Evolutionary conservation across 345 rosid species (phyloP), one percentile per base, ranked within the genome.

Genomic region (Stellera chamaejasme): DNA sequence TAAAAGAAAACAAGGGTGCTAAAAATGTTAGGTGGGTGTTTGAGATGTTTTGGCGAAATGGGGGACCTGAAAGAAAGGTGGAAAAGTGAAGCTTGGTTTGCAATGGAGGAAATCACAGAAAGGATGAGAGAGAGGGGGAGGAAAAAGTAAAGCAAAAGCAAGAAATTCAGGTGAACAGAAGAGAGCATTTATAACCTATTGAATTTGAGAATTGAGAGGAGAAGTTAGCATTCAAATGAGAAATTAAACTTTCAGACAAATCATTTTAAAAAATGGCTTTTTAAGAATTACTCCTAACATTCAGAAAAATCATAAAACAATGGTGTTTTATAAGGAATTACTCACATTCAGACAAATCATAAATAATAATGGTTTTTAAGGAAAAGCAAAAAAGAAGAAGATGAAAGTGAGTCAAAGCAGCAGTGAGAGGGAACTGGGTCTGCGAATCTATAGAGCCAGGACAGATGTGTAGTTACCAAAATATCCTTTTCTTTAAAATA

Each of bases 61-160:
- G 63, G 50, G 71, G 73, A 25, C 71, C 75, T 74, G 59, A 51
- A 56, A 27, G 56, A 70, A 70, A 73, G 87, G 75, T 74, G 82
- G 80, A 77, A 78, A 75, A 82, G 39, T 32, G 69, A 84, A 76
- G 86, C 90, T 85, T 82, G 66, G 86, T 85, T 76, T 80, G 84
- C 88, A 84, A 85, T 79, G 93, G 90, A 86, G 95, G 90, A 81
- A 82, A 81, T 75, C 76, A 69, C 27, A 56, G 62, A 66, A 54
- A 70, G 68, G 66, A 48, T 58, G 27, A 71, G 36, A 50, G 32
- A 75, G 69, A 72, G 42, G 58, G 68, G 58, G 68, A 60, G 75
- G 69, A 50, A 48, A 60, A 66, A 78, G 81, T 74, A 73, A 75
- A 72, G 71, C 43, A 45, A 66, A 77, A 77, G 82, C 72, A 79